Base-by-base conservation (phyloP, 1,284 basidiomycete species). In the Wallemia ichthyophaga region DNA sequence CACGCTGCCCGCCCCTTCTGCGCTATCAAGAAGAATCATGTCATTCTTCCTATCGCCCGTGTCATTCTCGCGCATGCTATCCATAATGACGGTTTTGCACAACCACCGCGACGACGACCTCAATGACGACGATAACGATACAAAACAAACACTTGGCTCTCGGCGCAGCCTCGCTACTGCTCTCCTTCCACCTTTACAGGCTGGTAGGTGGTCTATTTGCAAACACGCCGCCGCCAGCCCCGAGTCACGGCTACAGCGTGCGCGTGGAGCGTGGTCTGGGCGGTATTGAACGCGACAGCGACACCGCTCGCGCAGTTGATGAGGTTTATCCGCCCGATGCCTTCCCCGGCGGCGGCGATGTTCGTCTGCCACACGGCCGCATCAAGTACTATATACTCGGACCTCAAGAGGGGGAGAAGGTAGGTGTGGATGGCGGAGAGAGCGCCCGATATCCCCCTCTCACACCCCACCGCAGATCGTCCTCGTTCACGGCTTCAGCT, bases 401-500 rank as follows among this genome's bases (percentile, higher is more conserved):
- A 1, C 80, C 80, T 23, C 75, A 77, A 64, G 68, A 75, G n/a
- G 81, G 81, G 19, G 72, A 73, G 59, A 80, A 79, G 73, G 81
- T 83, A 63, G 54, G 72, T 48, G 65, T 25, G 3, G 1, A 31
- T 25, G 24, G 25, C n/a, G 15, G 9, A 11, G 25, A 56, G 5
- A 54, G 9, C 25, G n/a, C n/a, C n/a, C 17, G 55, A 56, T 57
- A 21, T 59, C 57, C 57, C 55, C 21, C 33, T 17, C 48, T 58
- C 53, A 56, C 57, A 58, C 27, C 26, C 25, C 5, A 1, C 25
- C 56, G 15, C 61, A 83, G 81, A 72, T 84, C 28, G 76, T 81
- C 13, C 72, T 84, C n/a, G 78, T 84, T 7, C 80, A 83, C 62
- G 82, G 82, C 9, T 73, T 83, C n/a, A 82, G 80, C 11, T 75